Evolutionary conservation across 495 filamentous ascomycete species (phyloP), one percentile per base, ranked within the genome.

Genomic region (Aspergillus sclerotioniger): DNA sequence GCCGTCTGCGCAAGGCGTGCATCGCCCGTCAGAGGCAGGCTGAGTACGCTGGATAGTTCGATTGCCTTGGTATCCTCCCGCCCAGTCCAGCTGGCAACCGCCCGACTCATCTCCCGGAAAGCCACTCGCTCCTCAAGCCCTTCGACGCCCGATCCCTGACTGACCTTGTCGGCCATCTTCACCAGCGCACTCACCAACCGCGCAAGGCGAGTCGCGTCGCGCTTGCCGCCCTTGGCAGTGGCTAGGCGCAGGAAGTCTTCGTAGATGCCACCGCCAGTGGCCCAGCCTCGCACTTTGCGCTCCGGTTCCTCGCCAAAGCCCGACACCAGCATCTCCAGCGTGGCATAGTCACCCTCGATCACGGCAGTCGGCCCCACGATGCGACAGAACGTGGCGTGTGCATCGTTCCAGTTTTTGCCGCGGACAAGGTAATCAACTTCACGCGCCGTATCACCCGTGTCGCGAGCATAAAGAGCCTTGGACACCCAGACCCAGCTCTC

Each of bases 111-210:
- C 66, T 88, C 87, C 64, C 80, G 77, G 59, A 88, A 79, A 4
- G 90, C 90, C 49, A 91, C 92, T 66, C 85, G 88, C 69, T 96
- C 88, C 65, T 89, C 84, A 44, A 95, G 76, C n/a, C 81, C 84
- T 62, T 85, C 82, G 52, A 83, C 78, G 54, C 82, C 79, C 31
- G 71, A 77, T 59, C 58, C 79, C 68, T 71, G 79, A 64, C 67
- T 73, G 61, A 72, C 78, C 52, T 77, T 79, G 47, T 82, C 80
- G 54, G 84, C 77, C 73, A 90, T 81, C 25, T 79, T 78, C 3
- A 83, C 82, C 37, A 96, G 74, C 15, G 86, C 82, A 48, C 82
- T 78, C 10, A 87, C 73, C 52, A 96, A 70, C 51, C 84, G 77
- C 32, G 77, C 78, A 19, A 90, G 66, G 10, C 85, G 70, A 53